Conservation (phyloP, 139 green algal species). For the Chlorella sorokiniana region DNA sequence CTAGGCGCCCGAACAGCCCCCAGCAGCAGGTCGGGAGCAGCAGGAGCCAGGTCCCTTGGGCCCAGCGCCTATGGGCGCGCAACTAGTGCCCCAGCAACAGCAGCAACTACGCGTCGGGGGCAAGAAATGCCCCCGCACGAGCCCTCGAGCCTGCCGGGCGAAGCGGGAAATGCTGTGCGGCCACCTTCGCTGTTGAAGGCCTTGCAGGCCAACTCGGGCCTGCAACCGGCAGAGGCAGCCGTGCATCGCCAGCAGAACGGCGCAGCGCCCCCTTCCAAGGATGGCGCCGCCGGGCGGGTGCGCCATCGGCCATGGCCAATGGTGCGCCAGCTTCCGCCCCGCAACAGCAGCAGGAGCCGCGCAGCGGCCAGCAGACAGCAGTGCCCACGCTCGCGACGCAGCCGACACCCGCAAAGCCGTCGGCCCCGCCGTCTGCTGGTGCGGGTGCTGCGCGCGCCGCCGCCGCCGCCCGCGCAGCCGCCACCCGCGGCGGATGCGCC, state of each 20-base stretch:
- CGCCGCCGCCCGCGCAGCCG: background rate
- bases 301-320: background rate
- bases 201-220: background rate
- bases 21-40: no score
- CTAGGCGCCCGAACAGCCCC: no score
- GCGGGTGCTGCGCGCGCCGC: background rate
- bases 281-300: background rate
- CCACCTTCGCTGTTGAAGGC: background rate
- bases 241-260: background rate
- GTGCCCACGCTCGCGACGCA: background rate
- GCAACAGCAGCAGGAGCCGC: background rate
- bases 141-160: slow-evolving; percentile 2
- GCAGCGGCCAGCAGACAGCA: background rate
- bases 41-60: no score
- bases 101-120: background rate
- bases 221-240: background rate
- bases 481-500: background rate
- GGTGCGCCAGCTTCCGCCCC: background rate
- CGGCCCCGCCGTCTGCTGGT: background rate
- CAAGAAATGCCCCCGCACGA: slow-evolving; percentile 6
- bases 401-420: background rate
- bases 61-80: no score
- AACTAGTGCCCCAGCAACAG: background rate
- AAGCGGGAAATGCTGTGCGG: background rate
- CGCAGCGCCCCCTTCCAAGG: slow-evolving; percentile 1